Base-by-base conservation (phyloP, 257 asterid genomes). In the Catharanthus roseus region DNA sequence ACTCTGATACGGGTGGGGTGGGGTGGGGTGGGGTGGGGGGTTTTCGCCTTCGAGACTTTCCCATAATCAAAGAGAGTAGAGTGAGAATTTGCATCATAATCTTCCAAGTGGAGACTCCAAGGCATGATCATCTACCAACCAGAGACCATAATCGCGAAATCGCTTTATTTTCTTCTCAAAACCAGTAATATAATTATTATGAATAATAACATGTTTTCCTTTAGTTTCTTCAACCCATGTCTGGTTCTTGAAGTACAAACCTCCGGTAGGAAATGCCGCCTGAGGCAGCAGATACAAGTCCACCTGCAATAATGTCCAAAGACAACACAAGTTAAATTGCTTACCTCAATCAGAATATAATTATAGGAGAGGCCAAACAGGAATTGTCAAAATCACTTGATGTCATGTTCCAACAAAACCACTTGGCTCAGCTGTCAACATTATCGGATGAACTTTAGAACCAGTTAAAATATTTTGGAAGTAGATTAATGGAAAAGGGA, bases 221-320 rank as follows among this genome's bases (percentile, higher is more conserved):
- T 88, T 85, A 33, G 99, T 95, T 77, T 91, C 98, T 69, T 82
- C 63, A 18, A 81, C 97, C 99, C 99, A 95, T 19, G 95, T 89
- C 80, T 83, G 76, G 90, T 91, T 95, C 90, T 82, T 91, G 90
- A 95, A 95, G 89, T 89, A 95, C 77, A 95, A 82, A 44, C 99
- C 97, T 42, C 99, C 99, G 0, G 96, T 95, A 16, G 98, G 99
- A 85, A 95, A 95, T 12, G 97, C 98, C 2, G 72, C 83, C 73
- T 89, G 98, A 23, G 99, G 98, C 41, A 95, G 92, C 74, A 95
- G 81, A 83, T 91, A 95, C 74, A 91, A 70, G 69, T 95, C 99
- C 53, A 91, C 99, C 99, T 93, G 87, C 79, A 86, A 62, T 16
- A 56, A 70, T 41, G 29, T 57, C 31, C n/a, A n/a, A 57, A 75